Evolutionary conservation across 345 rosid species (phyloP), one percentile per base, ranked within the genome.

Genomic region (Boechera stricta): DNA sequence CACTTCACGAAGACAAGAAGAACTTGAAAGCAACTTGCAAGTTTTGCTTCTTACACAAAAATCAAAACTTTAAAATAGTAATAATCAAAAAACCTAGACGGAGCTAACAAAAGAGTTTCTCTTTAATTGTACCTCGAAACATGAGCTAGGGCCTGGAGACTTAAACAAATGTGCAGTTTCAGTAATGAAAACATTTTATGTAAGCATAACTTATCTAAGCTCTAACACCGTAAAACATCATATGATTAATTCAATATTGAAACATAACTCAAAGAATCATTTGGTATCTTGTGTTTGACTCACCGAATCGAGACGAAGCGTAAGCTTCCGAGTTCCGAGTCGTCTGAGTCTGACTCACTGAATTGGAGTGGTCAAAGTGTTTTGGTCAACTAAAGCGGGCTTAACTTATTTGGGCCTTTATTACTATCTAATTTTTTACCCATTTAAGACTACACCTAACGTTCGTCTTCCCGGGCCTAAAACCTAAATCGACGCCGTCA

Each of bases 21-120:
- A 64, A 32, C 64, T 12, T 42, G 64, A 63, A 63, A 73, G 55
- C 28, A 52, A 24, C 53, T 63, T 62, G 18, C 24, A 63, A 39
- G 44, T 42, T 44, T 72, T 53, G 55, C 11, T 16, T 53, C 13
- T 51, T n/a, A 48, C 59, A 60, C 6, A 38, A n/a, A 49, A 35
- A 49, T 4, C 6, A 26, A 52, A 36, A 11, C 12, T 21, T 48
- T 4, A 47, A 33, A 38, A 62, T 49, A 61, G 18, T 45, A 69
- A 15, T 55, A 55, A n/a, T 56, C 32, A 32, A 70, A 70, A 31
- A 32, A 15, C 24, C 13, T 45, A 45, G 26, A 59, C 45, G 35
- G 28, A 67, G 33, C 35, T 26, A 53, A 8, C 12, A 21, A 24
- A 53, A 11, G 21, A 67, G 45, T 12, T 33, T 35, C 7, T 51